Evolutionary conservation across 1,284 basidiomycete species (phyloP), one percentile per base, ranked within the genome.

Genomic region (Fistulinella staudtii): DNA sequence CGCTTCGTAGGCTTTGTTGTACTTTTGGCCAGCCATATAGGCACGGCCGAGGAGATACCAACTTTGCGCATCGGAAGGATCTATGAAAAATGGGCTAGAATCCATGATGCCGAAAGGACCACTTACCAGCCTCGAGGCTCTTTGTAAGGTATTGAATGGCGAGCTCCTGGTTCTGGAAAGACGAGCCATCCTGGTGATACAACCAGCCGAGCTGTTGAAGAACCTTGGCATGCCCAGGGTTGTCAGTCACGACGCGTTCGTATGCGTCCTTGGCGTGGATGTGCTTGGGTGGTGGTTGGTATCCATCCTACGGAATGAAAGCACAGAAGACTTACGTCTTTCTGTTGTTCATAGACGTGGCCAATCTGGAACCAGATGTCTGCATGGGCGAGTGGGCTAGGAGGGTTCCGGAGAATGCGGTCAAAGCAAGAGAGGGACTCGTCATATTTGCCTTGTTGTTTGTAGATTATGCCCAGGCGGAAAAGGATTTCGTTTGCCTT

Each of bases 291-390:
- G 41, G n/a, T n/a, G n/a, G n/a, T n/a, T n/a, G n/a, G n/a, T 43
- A 17, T 41, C 7, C 41, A 45, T 36, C 35, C 27, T 20, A 28
- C n/a, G 30, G 38, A n/a, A 15, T 30, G 8, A 27, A 33, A 11
- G 1, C 3, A 25, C 4, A 22, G 6, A 22, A 18, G 31, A 50
- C 85, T 71, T 61, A 93, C 90, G 64, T 96, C 92, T 66, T 93
- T 89, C 67, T 94, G 89, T 62, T 95, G 92, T 68, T 99, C 96
- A 60, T 93, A 93, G 15, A 99, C 95, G 63, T 99, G 96, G 2
- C 96, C 95, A 51, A 99, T 97, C 70, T 99, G 96, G 80, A 99
- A 99, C 92, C 93, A 98, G 52, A 99, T 98, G 60, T 99, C 94
- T 54, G 93, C 92, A 60, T 95, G 90, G 13, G 95, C 95, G 27